Percentiles rank a stretch among this genome's conserved stretches.
These are phyloP conservation scores for Zygnema cylindricum DNA, from an alignment of 139 green algal genomes.

Conservation along the genomic window DNA sequence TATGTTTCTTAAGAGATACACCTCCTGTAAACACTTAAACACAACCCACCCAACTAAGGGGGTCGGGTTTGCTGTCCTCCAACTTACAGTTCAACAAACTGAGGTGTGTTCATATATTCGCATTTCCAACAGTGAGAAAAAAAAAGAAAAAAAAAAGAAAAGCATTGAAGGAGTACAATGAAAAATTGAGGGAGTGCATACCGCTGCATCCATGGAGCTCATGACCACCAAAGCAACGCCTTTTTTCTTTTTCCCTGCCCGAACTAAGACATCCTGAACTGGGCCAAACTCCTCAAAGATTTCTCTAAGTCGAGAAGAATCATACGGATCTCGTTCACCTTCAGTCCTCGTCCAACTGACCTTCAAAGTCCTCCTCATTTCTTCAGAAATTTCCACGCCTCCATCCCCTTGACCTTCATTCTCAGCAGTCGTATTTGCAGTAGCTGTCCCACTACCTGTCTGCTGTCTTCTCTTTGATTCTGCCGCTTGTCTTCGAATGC, in stretches of 20 bases:
- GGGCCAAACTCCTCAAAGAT: slow-evolving; percentile 66
- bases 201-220: slow-evolving; percentile 51
- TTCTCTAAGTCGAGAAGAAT: slow-evolving; percentile 51
- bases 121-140: no score
- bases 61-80: no score
- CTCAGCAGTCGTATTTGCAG: background rate
- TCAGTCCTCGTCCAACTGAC: slow-evolving; percentile 67
- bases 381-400: background rate
- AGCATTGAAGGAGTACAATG: background rate
- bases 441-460: background rate
- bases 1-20: no score
- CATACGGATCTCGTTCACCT: slow-evolving; percentile 44
- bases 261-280: slow-evolving; percentile 75
- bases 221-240: slow-evolving; percentile 74
- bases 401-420: background rate
- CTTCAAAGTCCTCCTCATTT: slow-evolving; percentile 70
- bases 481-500: background rate
- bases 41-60: no score
- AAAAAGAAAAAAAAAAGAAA: background rate
- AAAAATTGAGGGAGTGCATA: background rate
- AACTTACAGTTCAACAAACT: no score
- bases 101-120: no score
- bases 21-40: no score
- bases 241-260: slow-evolving; percentile 53
- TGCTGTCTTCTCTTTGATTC: background rate